phyloP scores from a whole-genome alignment of 1,284 basidiomycete genomes.

The Hemileia vastatrix region DNA sequence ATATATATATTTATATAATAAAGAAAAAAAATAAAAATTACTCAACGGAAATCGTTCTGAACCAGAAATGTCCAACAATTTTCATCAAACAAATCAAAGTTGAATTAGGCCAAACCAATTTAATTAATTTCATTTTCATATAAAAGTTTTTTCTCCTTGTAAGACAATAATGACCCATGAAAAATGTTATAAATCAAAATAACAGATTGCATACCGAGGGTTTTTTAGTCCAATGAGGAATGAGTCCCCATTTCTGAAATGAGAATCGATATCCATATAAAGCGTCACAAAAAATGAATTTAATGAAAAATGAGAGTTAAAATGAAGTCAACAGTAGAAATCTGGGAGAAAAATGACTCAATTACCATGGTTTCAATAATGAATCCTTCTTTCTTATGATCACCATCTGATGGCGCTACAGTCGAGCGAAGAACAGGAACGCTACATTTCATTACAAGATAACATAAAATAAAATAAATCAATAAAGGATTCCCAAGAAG shows the following conservation, averaged over 20 bases:
- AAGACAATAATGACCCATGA: background rate
- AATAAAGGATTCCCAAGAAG: too few species aligned
- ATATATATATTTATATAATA: too few species aligned
- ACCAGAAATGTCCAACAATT: background rate
- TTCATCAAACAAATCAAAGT: background rate
- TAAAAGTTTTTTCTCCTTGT: background rate
- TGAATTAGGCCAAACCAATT: background rate
- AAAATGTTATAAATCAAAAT: background rate
- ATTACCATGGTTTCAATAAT: constrained; percentile 15
- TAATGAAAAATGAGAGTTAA: too few species aligned
- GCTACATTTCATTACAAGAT: too few species aligned
- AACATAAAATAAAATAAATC: too few species aligned
- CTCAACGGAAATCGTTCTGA: background rate
- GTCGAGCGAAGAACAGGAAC: background rate
- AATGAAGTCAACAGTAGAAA: too few species aligned
- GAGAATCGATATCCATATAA: background rate
- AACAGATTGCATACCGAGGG: constrained; percentile 45
- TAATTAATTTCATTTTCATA: background rate
- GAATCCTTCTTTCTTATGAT: constrained; percentile 3
- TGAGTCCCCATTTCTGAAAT: constrained; percentile 72
- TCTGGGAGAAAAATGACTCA: too few species aligned
- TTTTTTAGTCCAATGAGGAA: constrained; percentile 69
- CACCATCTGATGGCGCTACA: constrained; percentile 2
- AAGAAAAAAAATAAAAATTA: background rate
- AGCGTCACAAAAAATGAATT: background rate